A percentile compares a stretch with the other conserved stretches of the same genome.
phyloP scores from a whole-genome alignment of 2,329 filamentous ascomycete genomes.

The Aspergillus bombycis region DNA sequence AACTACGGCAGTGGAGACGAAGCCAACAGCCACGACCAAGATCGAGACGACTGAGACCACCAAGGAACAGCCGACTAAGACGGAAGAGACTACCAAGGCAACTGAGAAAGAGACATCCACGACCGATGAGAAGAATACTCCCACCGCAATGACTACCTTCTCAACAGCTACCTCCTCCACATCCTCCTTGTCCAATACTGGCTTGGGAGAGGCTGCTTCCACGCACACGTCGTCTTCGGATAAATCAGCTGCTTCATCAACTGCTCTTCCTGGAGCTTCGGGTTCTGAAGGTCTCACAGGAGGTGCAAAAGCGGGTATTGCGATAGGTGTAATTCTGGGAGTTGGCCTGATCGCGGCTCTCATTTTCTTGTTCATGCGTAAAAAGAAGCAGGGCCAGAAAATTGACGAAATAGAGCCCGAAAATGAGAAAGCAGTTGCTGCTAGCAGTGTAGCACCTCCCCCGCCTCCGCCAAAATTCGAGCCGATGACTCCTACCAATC shows the following conservation, averaged over 20 bases:
- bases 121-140: slow-evolving; percentile 19
- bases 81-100: slow-evolving; percentile 18
- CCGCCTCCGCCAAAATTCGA: slow-evolving; percentile 42
- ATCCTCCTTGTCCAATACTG: slow-evolving; percentile 19
- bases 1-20: slow-evolving; percentile 15
- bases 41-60: slow-evolving; percentile 9
- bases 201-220: slow-evolving; percentile 22
- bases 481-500: slow-evolving; percentile 50
- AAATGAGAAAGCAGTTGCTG: slow-evolving; percentile 64
- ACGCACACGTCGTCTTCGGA: slow-evolving; percentile 17
- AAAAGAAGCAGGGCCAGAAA: slow-evolving; percentile 65
- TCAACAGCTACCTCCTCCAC: slow-evolving; percentile 28
- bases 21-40: slow-evolving; percentile 18
- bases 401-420: slow-evolving; percentile 50
- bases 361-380: slow-evolving; percentile 73
- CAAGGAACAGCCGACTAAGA: slow-evolving; percentile 7
- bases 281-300: slow-evolving; percentile 44
- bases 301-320: slow-evolving; percentile 75
- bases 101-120: slow-evolving; percentile 17
- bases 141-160: slow-evolving; percentile 21
- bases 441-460: slow-evolving; percentile 31
- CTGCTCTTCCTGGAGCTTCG: slow-evolving; percentile 26
- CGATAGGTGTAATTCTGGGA: slow-evolving; percentile 75
- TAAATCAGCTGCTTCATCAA: slow-evolving; percentile 27
- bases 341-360: slow-evolving; percentile 68